Evolutionary conservation across 2,329 filamentous ascomycete genomes (phyloP).

Genomic region (Epichloe sibirici): DNA sequence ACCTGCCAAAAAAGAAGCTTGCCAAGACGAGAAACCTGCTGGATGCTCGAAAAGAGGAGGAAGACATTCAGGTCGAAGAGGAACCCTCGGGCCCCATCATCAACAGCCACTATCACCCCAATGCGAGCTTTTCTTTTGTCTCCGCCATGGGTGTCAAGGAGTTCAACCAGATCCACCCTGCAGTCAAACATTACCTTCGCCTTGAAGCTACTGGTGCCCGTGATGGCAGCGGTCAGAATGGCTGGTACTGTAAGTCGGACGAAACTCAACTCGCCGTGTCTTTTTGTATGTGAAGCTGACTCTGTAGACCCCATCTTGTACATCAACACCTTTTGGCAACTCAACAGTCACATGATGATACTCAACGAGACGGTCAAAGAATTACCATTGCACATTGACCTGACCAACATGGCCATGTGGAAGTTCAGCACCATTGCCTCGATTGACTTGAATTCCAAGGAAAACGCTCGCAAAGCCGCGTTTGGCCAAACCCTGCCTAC

Average conservation of each 20-base stretch:
- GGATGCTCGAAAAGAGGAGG: constrained; percentile 32
- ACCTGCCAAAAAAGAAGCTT: constrained; percentile 82
- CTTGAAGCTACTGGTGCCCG: constrained; percentile 71
- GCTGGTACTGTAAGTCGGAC: constrained; percentile 62
- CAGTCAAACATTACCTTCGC: constrained; percentile 63
- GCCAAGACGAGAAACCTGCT: constrained; percentile 81
- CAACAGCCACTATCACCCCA: constrained; percentile 86
- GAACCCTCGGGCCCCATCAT: constrained; percentile 55
- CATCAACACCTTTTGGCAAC: constrained; percentile 94
- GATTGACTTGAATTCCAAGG: constrained; percentile 78
- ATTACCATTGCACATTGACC: constrained; percentile 69
- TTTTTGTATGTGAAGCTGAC: constrained; percentile 9
- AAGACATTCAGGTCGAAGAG: constrained; percentile 35
- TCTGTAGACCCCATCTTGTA: constrained; percentile 64
- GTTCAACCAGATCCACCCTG: constrained; percentile 56
- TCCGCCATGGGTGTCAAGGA: constrained; percentile 63
- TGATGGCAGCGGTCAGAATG: constrained; percentile 73
- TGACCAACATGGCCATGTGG: constrained; percentile 76
- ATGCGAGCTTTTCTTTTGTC: constrained; percentile 80
- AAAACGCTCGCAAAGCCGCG: constrained; percentile 67
- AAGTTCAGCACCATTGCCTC: constrained; percentile 78
- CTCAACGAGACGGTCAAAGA: constrained; percentile 81
- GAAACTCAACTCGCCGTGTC: background rate
- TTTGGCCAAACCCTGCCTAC: constrained; percentile 58
- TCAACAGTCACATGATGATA: constrained; percentile 79